Evolutionary conservation across 106 monocot species (phyloP).

Genomic region (Xerophyta viscosa): DNA sequence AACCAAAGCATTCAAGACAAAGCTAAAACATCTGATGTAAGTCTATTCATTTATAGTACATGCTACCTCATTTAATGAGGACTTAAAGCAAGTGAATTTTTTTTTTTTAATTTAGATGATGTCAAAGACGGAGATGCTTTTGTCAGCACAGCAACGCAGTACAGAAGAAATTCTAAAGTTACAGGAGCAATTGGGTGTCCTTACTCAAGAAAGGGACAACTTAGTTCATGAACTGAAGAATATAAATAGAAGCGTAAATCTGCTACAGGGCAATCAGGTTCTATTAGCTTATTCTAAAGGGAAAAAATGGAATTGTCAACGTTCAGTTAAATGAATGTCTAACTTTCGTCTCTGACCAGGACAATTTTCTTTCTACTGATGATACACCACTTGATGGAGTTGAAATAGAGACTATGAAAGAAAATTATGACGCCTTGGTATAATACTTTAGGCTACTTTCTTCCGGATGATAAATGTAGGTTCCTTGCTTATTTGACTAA

Average conservation of each 20-base stretch:
- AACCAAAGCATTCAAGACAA: constrained; percentile 4
- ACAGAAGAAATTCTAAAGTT: constrained; percentile 15
- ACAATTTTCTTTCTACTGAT: background rate
- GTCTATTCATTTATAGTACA: background rate
- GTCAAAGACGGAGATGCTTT: constrained; percentile 17
- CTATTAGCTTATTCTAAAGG: background rate
- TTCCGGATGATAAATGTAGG: background rate
- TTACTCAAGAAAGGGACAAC: constrained; percentile 13
- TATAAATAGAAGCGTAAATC: constrained; percentile 2
- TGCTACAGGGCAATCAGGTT: constrained; percentile 13
- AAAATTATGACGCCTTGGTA: constrained; percentile 30
- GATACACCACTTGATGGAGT: constrained; percentile 1
- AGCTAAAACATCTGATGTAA: constrained; percentile 25
- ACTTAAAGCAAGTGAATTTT: no score
- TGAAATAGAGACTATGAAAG: constrained; percentile 21
- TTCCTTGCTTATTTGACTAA: background rate
- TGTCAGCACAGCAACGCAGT: constrained; percentile 12
- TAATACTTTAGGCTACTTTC: background rate
- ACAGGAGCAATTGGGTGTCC: constrained; percentile 8
- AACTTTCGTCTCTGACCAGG: no score
- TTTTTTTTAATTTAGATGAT: constrained; percentile 6
- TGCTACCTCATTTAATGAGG: no score
- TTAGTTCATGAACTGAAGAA: background rate
- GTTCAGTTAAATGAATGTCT: no score
- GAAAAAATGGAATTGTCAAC: no score